phyloP scores from a whole-genome alignment of 305 asterid species.

The Petunia hybrid region DNA sequence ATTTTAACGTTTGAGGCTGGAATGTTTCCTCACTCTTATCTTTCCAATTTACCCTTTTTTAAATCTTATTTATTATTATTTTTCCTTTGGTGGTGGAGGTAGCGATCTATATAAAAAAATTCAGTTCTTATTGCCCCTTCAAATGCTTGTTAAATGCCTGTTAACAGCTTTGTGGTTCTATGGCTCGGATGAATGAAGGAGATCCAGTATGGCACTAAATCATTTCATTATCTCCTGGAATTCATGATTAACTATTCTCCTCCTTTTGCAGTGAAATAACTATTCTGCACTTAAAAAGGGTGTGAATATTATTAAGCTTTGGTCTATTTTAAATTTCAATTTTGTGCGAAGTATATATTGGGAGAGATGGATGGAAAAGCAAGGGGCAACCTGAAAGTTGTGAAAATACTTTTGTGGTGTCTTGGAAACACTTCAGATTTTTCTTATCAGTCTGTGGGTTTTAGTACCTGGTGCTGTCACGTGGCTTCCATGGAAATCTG shows the following conservation, averaged over 20 bases:
- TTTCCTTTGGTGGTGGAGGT: background rate
- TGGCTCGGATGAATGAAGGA: conserved; percentile 17
- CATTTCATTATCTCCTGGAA: background rate
- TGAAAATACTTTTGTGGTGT: conserved; percentile 9
- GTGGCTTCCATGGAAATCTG: conserved; percentile 20
- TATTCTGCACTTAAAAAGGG: conserved; percentile 7
- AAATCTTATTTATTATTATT: background rate
- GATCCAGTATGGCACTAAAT: background rate
- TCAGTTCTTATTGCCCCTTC: conserved; percentile 5
- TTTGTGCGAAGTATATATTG: conserved; percentile 18
- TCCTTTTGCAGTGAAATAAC: conserved; percentile 6
- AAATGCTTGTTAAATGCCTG: conserved; percentile 21
- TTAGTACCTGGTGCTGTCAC: conserved; percentile 23
- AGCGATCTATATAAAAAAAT: background rate
- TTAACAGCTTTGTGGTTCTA: background rate
- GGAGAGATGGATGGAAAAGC: conserved; percentile 13
- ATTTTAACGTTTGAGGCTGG: background rate
- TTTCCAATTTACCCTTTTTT: background rate
- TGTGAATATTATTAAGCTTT: conserved; percentile 22
- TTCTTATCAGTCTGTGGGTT: background rate
- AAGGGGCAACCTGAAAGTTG: conserved; percentile 5
- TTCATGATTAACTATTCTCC: background rate
- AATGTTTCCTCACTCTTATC: background rate
- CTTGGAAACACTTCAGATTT: background rate
- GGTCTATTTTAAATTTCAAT: background rate